Conservation (phyloP, 2,329 filamentous ascomycete genomes). For the Fusarium chuoi region DNA sequence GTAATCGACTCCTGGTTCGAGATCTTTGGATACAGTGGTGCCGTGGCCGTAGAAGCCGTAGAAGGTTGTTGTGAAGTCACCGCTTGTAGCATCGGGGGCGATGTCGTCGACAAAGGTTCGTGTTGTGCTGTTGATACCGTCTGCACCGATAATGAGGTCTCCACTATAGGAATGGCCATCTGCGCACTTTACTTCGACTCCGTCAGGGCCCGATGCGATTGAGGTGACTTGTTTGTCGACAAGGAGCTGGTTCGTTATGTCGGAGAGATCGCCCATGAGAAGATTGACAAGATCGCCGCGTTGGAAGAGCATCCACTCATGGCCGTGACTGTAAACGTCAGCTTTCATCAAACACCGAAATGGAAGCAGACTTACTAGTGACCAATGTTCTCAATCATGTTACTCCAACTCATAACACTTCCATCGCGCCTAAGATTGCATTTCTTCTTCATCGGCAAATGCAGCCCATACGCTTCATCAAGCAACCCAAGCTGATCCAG, state of each 20-base stretch:
- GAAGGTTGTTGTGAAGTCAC: slow-evolving; percentile 14
- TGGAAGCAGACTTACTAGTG: slow-evolving; percentile 3
- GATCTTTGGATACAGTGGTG: neutral
- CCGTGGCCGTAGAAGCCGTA: slow-evolving; percentile 29
- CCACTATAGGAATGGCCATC: slow-evolving; percentile 17
- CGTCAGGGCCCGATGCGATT: neutral
- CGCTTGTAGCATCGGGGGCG: neutral
- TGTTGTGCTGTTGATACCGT: slow-evolving; percentile 30
- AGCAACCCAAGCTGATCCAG: slow-evolving; percentile 21
- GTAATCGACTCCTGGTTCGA: slow-evolving; percentile 11
- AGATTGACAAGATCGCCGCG: slow-evolving; percentile 26
- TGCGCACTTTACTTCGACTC: slow-evolving; percentile 21
- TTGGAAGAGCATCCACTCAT: slow-evolving; percentile 33
- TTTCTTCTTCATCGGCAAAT: slow-evolving; percentile 19
- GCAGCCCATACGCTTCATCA: neutral
- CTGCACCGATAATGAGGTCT: slow-evolving; percentile 30
- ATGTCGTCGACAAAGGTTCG: slow-evolving; percentile 6
- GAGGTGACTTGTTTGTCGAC: slow-evolving; percentile 23
- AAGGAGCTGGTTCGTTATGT: neutral
- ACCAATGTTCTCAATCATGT: slow-evolving; percentile 22
- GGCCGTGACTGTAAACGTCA: slow-evolving; percentile 3
- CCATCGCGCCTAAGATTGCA: slow-evolving; percentile 23
- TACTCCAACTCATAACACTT: slow-evolving; percentile 18
- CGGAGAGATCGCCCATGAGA: slow-evolving; percentile 17
- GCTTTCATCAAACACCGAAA: neutral